These are phyloP conservation scores for Nematocida sp. DNA, from an alignment of 371 early-diverging fungal species.

Conservation along the genomic window DNA sequence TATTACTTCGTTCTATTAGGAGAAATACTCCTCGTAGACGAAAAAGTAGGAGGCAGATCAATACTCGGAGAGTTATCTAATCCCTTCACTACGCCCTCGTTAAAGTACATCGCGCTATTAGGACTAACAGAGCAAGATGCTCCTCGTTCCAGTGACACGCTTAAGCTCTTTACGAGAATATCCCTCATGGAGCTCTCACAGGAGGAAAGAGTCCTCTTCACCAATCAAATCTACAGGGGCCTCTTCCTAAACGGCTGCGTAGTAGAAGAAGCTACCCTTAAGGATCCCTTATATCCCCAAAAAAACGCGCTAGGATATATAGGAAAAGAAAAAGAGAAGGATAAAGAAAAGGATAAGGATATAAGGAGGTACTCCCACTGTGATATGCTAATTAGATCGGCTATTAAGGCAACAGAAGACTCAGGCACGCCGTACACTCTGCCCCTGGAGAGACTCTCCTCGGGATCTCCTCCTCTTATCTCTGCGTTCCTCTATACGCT, in stretches of 20 bases:
- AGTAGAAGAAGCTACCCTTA: background rate
- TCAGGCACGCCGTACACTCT: conserved; percentile 34
- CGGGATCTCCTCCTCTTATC: conserved; percentile 32
- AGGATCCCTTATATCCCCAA: background rate
- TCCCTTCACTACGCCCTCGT: conserved; percentile 5
- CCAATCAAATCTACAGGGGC: conserved; percentile 44
- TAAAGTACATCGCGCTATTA: conserved; percentile 42
- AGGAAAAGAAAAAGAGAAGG: background rate
- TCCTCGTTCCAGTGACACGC: no score
- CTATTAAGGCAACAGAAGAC: conserved; percentile 38
- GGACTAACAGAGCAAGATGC: conserved; percentile 14
- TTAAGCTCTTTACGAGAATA: conserved; percentile 6
- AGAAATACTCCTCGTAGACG: background rate
- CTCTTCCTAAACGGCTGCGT: conserved; percentile 37
- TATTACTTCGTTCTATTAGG: conserved; percentile 38
- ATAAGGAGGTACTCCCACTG: conserved; percentile 2
- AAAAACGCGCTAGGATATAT: no score
- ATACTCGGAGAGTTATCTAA: conserved; percentile 23
- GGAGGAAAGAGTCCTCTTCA: conserved; percentile 19
- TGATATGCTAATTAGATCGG: conserved; percentile 47
- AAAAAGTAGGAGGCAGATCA: background rate
- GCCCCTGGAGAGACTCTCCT: conserved; percentile 9
- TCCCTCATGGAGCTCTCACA: conserved; percentile 4
- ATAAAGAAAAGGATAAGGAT: background rate
- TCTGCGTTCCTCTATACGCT: conserved; percentile 47